These are phyloP conservation scores for Dionaea muscipula DNA, from an alignment of 179 eudicot genomes.

Conservation along the genomic window DNA sequence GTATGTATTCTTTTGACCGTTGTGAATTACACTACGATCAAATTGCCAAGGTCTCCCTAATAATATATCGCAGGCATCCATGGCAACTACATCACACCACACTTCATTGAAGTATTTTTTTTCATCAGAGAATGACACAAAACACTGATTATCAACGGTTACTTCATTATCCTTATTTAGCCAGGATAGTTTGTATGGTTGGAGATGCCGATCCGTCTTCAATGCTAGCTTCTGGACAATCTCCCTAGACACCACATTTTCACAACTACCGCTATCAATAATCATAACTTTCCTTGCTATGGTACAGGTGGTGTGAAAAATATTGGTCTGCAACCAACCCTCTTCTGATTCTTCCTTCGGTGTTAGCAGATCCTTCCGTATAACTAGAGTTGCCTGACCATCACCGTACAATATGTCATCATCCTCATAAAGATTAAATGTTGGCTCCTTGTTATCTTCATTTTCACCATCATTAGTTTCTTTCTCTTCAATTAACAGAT, in stretches of 20 bases:
- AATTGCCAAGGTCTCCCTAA: not conserved
- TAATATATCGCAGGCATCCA: not conserved
- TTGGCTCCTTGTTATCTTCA: no score
- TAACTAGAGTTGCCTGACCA: no score
- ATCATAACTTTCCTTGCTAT: no score
- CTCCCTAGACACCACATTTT: not conserved
- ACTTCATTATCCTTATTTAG: not conserved
- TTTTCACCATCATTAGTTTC: no score
- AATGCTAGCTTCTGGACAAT: not conserved
- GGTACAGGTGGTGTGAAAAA: no score
- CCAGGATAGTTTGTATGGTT: not conserved
- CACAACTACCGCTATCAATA: slow-evolving; percentile 1
- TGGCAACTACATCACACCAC: not conserved
- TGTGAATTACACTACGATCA: not conserved
- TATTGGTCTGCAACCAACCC: no score
- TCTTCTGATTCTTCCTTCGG: no score
- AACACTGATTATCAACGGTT: not conserved
- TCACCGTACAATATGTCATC: no score
- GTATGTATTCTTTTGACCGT: not conserved
- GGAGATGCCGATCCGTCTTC: not conserved
- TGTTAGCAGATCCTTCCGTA: no score
- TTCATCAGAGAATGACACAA: not conserved
- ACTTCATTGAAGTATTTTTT: not conserved
- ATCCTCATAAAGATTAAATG: no score
- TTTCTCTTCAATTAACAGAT: no score